Evolutionary conservation across 1,284 basidiomycete species (phyloP).

Genomic region (Trametes pubescens): DNA sequence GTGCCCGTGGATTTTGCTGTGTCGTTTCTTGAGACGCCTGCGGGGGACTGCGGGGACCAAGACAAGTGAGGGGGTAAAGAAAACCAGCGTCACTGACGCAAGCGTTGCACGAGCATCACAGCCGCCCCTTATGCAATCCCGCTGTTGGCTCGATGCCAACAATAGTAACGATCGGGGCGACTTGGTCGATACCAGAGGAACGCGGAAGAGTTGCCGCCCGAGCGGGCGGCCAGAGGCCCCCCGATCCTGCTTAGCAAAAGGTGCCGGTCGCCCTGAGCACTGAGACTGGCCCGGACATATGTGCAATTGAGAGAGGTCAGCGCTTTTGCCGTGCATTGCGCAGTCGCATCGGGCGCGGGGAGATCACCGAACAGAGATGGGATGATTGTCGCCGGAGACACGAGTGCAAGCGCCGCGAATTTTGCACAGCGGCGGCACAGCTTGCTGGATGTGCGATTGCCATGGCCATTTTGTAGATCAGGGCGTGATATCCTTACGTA

Average conservation of each 20-base stretch:
- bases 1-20: too few species aligned
- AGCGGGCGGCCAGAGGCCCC: background rate
- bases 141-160: background rate
- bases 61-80: background rate
- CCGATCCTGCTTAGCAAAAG: background rate
- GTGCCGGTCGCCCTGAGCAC: background rate
- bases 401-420: background rate
- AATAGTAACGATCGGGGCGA: background rate
- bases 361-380: conserved; percentile 7
- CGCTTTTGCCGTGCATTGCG: background rate
- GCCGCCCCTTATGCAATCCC: background rate
- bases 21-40: too few species aligned
- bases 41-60: background rate
- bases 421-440: conserved; percentile 4
- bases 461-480: conserved; percentile 6
- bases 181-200: background rate
- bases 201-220: background rate
- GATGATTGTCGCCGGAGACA: background rate
- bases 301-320: background rate
- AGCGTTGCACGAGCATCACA: background rate
- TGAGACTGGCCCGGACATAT: background rate
- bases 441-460: background rate
- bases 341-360: background rate
- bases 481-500: background rate
- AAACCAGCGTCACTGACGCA: background rate